phyloP scores from a whole-genome alignment of 2,329 filamentous ascomycete genomes.

The Fusarium albidum region DNA sequence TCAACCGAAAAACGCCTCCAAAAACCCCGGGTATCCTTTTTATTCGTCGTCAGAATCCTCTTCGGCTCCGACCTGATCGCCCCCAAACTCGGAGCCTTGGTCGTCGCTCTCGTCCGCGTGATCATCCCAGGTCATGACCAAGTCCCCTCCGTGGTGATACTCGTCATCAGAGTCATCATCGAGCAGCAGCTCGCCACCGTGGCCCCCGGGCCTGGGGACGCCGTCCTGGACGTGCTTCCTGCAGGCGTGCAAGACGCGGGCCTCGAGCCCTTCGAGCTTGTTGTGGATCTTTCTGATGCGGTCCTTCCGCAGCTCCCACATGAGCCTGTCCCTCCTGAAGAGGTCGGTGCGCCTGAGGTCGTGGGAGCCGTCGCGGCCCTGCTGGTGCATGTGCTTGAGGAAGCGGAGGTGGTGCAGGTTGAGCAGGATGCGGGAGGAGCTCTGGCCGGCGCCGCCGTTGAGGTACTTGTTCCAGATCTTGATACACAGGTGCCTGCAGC shows the following conservation, averaged over 20 bases:
- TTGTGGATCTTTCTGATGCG: background rate
- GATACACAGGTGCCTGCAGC: conserved; percentile 48
- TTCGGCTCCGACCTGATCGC: no score
- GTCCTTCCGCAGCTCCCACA: conserved; percentile 4
- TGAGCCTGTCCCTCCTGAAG: conserved; percentile 14
- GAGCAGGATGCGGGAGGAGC: conserved; percentile 12
- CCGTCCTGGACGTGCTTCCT: conserved; percentile 11
- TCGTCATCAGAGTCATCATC: background rate
- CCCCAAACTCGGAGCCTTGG: no score
- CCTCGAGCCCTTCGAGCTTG: conserved; percentile 5
- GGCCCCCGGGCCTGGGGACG: background rate
- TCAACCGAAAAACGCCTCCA: no score
- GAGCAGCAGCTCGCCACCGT: background rate
- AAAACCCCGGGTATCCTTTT: no score
- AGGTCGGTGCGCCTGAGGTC: conserved; percentile 13
- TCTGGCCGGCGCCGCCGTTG: background rate
- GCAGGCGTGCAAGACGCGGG: conserved; percentile 21
- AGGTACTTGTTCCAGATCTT: conserved; percentile 42
- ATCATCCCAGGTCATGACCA: no score
- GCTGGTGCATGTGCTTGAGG: conserved; percentile 7
- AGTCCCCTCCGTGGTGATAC: conserved; percentile 3
- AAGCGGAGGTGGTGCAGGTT: conserved; percentile 26
- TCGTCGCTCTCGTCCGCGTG: no score
- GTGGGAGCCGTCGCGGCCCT: background rate
- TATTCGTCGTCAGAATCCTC: no score